Evolutionary conservation across 345 rosid genomes (phyloP).

Genomic region (Eucalyptus virginea): DNA sequence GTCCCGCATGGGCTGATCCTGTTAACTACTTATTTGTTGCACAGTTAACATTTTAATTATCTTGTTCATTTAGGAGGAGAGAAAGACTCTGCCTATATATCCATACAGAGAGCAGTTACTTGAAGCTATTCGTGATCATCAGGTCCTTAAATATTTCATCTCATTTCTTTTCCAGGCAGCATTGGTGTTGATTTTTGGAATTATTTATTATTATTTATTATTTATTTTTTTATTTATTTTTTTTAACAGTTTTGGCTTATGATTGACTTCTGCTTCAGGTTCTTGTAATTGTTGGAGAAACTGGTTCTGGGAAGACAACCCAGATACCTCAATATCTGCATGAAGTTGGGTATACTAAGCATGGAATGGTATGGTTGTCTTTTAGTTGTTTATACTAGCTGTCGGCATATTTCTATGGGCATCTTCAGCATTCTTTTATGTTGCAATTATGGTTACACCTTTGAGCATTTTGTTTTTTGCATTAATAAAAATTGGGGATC

Average conservation of each 20-base stretch:
- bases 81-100: constrained; percentile 79
- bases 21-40: neutral
- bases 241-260: neutral
- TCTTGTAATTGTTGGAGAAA: constrained; percentile 95
- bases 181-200: neutral
- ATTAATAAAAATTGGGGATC: neutral
- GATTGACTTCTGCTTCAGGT: constrained; percentile 27
- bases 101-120: constrained; percentile 76
- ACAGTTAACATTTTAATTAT: neutral
- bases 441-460: neutral
- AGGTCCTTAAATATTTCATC: constrained; percentile 28
- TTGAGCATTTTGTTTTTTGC: neutral
- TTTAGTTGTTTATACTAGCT: neutral
- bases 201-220: too few species aligned
- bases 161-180: neutral
- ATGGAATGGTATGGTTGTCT: constrained; percentile 55
- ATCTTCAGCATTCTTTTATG: neutral
- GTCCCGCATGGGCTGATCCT: neutral
- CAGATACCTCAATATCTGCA: constrained; percentile 96
- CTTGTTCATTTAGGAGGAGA: constrained; percentile 46
- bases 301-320: constrained; percentile 98
- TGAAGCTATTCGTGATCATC: constrained; percentile 59
- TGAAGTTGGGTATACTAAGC: constrained; percentile 93
- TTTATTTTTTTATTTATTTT: too few species aligned
- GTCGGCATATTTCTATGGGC: neutral